phyloP scores from a whole-genome alignment of 169 alveolate genomes.

The Prorocentrum cordatum region DNA sequence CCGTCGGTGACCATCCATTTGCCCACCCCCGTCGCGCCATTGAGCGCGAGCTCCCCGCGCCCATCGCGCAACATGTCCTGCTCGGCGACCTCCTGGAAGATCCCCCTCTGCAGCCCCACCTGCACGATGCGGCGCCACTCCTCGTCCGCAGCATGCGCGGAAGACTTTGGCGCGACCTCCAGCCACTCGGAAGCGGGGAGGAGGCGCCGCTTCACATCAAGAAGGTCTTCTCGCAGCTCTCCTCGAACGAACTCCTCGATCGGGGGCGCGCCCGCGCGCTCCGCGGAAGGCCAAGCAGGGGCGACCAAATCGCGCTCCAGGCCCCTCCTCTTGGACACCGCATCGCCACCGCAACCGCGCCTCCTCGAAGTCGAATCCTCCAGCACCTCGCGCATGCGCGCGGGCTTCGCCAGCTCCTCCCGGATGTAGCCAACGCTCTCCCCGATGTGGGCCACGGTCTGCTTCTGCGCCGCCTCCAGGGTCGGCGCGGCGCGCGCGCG shows the following conservation, averaged over 20 bases:
- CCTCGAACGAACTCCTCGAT: neutral
- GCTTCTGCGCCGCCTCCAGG: no score
- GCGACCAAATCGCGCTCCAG: no score
- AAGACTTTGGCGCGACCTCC: neutral
- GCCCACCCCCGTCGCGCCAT: neutral
- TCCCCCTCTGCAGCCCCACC: neutral
- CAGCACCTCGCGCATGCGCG: no score
- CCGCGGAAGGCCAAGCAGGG: no score
- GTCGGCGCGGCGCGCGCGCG: no score
- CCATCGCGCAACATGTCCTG: neutral
- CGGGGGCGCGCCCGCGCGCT: no score
- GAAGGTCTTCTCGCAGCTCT: neutral
- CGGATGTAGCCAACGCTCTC: no score
- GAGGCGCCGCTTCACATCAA: neutral
- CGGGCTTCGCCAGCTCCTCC: no score
- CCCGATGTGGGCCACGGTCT: no score
- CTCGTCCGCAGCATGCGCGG: neutral
- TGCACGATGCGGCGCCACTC: neutral
- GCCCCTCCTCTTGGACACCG: no score
- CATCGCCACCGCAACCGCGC: no score
- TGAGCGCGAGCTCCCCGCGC: neutral
- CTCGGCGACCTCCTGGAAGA: neutral
- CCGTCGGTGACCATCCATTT: neutral
- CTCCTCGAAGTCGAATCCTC: no score
- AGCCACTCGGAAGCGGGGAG: neutral